Percentiles rank a stretch among this genome's conserved stretches.
Evolutionary conservation across 2,329 filamentous ascomycete genomes (phyloP).

Genomic region (Fusarium sp.): DNA sequence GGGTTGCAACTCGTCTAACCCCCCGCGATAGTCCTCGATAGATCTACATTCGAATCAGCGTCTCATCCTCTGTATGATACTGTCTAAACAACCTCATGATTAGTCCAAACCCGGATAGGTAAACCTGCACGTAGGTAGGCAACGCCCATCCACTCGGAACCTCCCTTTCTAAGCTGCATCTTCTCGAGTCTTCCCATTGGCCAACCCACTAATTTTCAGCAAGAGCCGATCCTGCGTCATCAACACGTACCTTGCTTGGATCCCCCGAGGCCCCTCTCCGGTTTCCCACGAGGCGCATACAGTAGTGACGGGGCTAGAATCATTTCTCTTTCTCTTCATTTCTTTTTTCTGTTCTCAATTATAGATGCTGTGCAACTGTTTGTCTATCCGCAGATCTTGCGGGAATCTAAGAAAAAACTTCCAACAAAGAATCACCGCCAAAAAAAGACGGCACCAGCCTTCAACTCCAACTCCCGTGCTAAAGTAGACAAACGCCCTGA

Average conservation of each 20-base stretch:
- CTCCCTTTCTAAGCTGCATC: conserved; percentile 9
- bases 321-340: background rate
- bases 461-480: conserved; percentile 43
- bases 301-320: background rate
- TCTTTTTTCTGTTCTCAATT: conserved; percentile 19
- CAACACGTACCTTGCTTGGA: conserved; percentile 3
- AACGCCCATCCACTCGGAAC: background rate
- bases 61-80: background rate
- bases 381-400: conserved; percentile 26
- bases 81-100: background rate
- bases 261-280: background rate
- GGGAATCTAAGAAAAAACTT: conserved; percentile 22
- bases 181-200: conserved; percentile 10
- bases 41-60: background rate
- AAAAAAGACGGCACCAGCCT: conserved; percentile 12
- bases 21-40: background rate
- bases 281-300: background rate
- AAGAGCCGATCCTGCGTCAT: conserved; percentile 18
- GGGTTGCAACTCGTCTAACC: background rate
- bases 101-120: conserved; percentile 5
- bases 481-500: conserved; percentile 41
- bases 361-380: conserved; percentile 27
- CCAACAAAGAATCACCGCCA: conserved; percentile 16
- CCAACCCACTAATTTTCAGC: background rate
- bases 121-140: background rate